Percentiles rank a stretch among this genome's conserved stretches.
phyloP scores from a whole-genome alignment of 352 stramenopile genomes.

The Phytophthora multivora region DNA sequence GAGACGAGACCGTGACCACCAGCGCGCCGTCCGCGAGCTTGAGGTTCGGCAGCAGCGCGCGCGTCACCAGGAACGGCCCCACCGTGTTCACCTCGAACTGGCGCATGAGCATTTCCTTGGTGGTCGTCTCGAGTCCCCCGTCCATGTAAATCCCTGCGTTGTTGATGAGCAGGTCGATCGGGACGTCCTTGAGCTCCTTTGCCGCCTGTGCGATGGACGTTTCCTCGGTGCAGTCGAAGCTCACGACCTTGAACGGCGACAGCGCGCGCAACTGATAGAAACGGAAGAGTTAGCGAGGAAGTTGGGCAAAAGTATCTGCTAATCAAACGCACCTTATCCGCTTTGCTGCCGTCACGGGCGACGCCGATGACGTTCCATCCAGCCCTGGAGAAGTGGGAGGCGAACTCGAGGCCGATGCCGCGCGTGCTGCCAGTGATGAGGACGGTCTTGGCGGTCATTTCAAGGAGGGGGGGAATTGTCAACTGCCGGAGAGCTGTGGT shows the following conservation, averaged over 20 bases:
- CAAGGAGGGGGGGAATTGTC: neutral
- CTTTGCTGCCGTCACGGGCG: constrained; percentile 32
- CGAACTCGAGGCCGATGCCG: constrained; percentile 52
- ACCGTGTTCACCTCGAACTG: constrained; percentile 70
- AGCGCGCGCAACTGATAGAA: constrained; percentile 33
- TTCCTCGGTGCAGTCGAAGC: constrained; percentile 51
- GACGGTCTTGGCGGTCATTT: constrained; percentile 45
- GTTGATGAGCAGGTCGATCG: constrained; percentile 68
- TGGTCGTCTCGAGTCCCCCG: constrained; percentile 30
- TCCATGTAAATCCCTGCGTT: constrained; percentile 51
- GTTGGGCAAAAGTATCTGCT: neutral
- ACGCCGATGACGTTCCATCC: constrained; percentile 58
- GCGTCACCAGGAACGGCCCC: constrained; percentile 57
- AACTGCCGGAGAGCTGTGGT: neutral
- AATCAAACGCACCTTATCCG: constrained; percentile 33
- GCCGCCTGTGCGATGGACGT: constrained; percentile 41
- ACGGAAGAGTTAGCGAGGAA: neutral
- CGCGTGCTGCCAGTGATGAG: constrained; percentile 54
- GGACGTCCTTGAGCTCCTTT: constrained; percentile 40
- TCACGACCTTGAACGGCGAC: constrained; percentile 45
- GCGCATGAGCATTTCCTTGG: constrained; percentile 51
- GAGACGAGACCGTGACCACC: constrained; percentile 15
- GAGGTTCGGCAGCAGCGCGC: constrained; percentile 47
- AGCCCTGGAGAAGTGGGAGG: constrained; percentile 41
- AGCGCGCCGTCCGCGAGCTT: constrained; percentile 17